Evolutionary conservation across 106 monocot genomes (phyloP), one percentile per base, ranked within the genome.

Genomic region (Dendrobium catenatum): DNA sequence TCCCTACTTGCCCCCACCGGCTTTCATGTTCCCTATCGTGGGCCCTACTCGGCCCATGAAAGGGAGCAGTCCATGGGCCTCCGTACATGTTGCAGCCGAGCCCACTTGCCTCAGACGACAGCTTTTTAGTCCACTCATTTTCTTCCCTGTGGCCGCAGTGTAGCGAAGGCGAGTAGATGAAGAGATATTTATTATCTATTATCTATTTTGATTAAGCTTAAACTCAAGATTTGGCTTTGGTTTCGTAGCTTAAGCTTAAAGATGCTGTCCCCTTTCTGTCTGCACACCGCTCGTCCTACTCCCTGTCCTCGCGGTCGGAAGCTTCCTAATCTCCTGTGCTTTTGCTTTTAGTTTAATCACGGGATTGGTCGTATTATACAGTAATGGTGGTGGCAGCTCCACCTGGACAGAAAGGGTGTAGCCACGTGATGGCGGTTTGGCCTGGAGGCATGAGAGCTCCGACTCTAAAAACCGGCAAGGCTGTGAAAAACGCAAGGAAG

Each of bases 221-320:
- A 61, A 19, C 56, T 19, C 56, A 16, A 8, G 61, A 61, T 22
- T 22, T 61, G 24, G 61, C 61, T 61, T 61, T 61, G 8, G 61
- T 61, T 61, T 2, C n/a, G 61, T n/a, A 22, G 4, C n/a, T 9
- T 6, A 22, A 22, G 2, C 61, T 61, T n/a, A 61, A 61, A 61
- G 61, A 61, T 61, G 61, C 61, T 61, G 61, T 22, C 22, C 61
- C 61, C 61, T 61, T 61, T 61, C 61, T 61, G 13, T 51, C 15
- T 13, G 51, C 64, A 66, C 6, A 66, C 22, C 64, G 20, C 64
- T 20, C 64, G 64, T 26, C 26, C 22, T n/a, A 22, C 24, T 66
- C 24, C 64, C 64, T 66, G 70, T 61, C 61, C 61, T 61, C 61
- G 22, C 61, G 20, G 61, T 61, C 61, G 61, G 61, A 61, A 61